Evolutionary conservation across 805 yeast species (phyloP).

Genomic region (Komagataella populi): DNA sequence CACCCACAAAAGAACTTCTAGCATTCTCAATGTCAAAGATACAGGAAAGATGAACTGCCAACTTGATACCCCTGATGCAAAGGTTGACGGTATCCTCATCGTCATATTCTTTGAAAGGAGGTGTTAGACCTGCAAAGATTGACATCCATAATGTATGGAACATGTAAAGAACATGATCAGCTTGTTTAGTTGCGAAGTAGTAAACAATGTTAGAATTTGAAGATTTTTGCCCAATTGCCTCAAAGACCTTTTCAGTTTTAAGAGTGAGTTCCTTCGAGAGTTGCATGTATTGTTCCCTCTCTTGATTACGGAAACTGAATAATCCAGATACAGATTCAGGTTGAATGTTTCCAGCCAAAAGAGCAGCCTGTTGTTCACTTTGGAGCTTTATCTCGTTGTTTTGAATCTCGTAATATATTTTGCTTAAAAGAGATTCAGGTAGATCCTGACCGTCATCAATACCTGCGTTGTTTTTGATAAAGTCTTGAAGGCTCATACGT

Average conservation of each 20-base stretch:
- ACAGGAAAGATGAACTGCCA: conserved; percentile 74
- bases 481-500: conserved; percentile 81
- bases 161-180: conserved; percentile 84
- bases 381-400: conserved; percentile 78
- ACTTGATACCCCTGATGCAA: conserved; percentile 76
- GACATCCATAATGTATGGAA: conserved; percentile 98
- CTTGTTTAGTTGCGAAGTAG: conserved; percentile 65
- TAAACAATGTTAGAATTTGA: conserved; percentile 35
- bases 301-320: conserved; percentile 55
- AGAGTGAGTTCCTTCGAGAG: conserved; percentile 87
- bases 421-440: conserved; percentile 56
- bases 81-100: conserved; percentile 53
- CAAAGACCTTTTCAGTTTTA: conserved; percentile 77
- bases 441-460: conserved; percentile 85
- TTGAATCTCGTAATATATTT: conserved; percentile 67
- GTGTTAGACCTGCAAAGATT: conserved; percentile 83
- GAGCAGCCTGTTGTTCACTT: conserved; percentile 89
- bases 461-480: conserved; percentile 77
- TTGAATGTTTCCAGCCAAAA: conserved; percentile 49
- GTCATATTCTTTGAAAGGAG: conserved; percentile 82
- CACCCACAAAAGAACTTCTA: conserved; percentile 78
- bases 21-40: conserved; percentile 77
- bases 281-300: conserved; percentile 76
- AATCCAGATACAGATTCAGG: conserved; percentile 15
- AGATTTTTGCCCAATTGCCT: conserved; percentile 39